Evolutionary conservation across 2,329 filamentous ascomycete genomes (phyloP).

Genomic region (Stagonosporopsis vannaccii): DNA sequence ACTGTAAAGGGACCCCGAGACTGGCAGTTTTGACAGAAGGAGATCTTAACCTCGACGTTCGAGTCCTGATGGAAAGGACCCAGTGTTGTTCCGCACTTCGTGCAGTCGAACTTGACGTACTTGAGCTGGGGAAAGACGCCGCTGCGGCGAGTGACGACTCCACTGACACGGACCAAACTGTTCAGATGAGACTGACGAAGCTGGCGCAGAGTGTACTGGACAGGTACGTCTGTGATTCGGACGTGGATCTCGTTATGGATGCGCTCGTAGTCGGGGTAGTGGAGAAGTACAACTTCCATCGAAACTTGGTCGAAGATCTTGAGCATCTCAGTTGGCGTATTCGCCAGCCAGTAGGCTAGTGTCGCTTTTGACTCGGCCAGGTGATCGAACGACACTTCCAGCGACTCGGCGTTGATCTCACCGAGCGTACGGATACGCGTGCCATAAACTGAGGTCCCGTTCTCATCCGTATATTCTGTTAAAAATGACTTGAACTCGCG

Average conservation of each 20-base stretch:
- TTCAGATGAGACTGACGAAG: slow-evolving; percentile 95
- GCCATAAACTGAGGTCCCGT: slow-evolving; percentile 91
- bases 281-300: slow-evolving; percentile 93
- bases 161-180: slow-evolving; percentile 90
- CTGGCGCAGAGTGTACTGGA: slow-evolving; percentile 93
- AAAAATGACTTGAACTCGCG: slow-evolving; percentile 97
- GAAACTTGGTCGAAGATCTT: slow-evolving; percentile 97
- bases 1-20: slow-evolving; percentile 92
- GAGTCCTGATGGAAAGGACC: slow-evolving; percentile 98
- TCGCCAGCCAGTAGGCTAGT: slow-evolving; percentile 93
- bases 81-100: slow-evolving; percentile 88
- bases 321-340: slow-evolving; percentile 92
- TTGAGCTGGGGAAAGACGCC: slow-evolving; percentile 98
- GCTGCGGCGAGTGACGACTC: slow-evolving; percentile 91
- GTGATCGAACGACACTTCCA: slow-evolving; percentile 96
- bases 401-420: slow-evolving; percentile 93
- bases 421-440: slow-evolving; percentile 94
- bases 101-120: slow-evolving; percentile 98
- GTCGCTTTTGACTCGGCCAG: slow-evolving; percentile 90
- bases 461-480: slow-evolving; percentile 91
- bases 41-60: slow-evolving; percentile 93
- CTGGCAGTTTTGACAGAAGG: slow-evolving; percentile 96
- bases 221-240: slow-evolving; percentile 91
- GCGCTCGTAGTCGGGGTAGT: slow-evolving; percentile 96
- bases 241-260: slow-evolving; percentile 99